phyloP scores from a whole-genome alignment of 495 filamentous ascomycete genomes.

The Amniculicola lignicola region DNA sequence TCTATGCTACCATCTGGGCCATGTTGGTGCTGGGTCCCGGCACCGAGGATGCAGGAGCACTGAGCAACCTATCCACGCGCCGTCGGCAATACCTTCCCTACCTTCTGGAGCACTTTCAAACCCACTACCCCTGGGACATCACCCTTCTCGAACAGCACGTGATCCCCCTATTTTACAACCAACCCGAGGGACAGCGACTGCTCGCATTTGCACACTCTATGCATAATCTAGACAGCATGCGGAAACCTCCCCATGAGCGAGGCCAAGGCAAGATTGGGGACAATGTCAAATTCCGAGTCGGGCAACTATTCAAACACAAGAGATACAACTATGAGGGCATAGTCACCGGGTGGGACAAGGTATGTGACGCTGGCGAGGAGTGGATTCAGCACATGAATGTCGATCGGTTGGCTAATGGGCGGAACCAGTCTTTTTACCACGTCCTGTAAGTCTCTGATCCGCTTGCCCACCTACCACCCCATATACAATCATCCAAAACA shows the following conservation, averaged over 20 bases:
- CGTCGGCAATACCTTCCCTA: constrained; percentile 63
- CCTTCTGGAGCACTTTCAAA: constrained; percentile 63
- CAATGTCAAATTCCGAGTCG: constrained; percentile 67
- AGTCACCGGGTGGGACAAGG: constrained; percentile 80
- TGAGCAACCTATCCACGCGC: constrained; percentile 44
- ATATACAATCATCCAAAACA: not conserved
- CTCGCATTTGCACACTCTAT: constrained; percentile 56
- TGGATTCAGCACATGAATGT: constrained; percentile 61
- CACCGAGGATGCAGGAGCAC: constrained; percentile 38
- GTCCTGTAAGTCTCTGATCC: constrained; percentile 81
- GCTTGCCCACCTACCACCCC: too few species aligned
- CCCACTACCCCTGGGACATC: constrained; percentile 60
- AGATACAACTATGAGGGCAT: constrained; percentile 76
- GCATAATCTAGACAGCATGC: constrained; percentile 57
- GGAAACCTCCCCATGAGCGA: constrained; percentile 53
- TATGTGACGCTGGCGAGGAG: constrained; percentile 55
- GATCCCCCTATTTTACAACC: constrained; percentile 52
- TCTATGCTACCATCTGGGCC: constrained; percentile 78
- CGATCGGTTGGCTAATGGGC: constrained; percentile 58
- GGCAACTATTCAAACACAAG: constrained; percentile 79
- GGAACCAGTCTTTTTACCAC: constrained; percentile 78
- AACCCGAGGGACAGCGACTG: constrained; percentile 45
- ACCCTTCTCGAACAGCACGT: constrained; percentile 54
- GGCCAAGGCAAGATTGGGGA: constrained; percentile 43
- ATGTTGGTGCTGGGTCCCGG: constrained; percentile 56